These are phyloP conservation scores for Kodamaea arcana DNA, from an alignment of 1,139 yeast genomes.

Conservation along the genomic window DNA sequence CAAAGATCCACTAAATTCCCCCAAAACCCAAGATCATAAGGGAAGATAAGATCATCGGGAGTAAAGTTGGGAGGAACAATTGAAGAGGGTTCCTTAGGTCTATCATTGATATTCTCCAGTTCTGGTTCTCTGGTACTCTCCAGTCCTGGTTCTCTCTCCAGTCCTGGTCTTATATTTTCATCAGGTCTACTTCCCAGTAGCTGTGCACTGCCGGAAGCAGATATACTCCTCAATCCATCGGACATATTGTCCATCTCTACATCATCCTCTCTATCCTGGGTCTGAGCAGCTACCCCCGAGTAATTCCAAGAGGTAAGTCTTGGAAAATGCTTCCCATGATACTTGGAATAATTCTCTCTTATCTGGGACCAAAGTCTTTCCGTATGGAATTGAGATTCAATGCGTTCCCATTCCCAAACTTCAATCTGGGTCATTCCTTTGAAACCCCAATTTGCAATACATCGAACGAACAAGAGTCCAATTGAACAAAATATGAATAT, in stretches of 20 bases:
- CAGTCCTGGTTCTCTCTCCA: not conserved
- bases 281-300: slow-evolving; percentile 3
- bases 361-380: slow-evolving; percentile 52
- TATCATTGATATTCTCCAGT: no score
- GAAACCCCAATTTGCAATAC: slow-evolving; percentile 50
- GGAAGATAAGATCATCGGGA: slow-evolving; percentile 64
- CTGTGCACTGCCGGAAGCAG: not conserved
- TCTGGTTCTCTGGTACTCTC: not conserved
- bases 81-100: not conserved
- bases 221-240: not conserved
- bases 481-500: slow-evolving; percentile 59
- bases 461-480: slow-evolving; percentile 55
- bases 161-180: no score
- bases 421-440: slow-evolving; percentile 91
- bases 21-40: slow-evolving; percentile 71
- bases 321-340: slow-evolving; percentile 46
- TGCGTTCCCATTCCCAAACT: slow-evolving; percentile 84
- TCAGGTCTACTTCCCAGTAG: no score
- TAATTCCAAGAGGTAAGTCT: slow-evolving; percentile 45
- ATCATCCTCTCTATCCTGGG: slow-evolving; percentile 9
- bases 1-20: slow-evolving; percentile 46
- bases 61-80: slow-evolving; percentile 32
- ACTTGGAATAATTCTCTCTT: slow-evolving; percentile 37
- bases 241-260: not conserved
- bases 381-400: slow-evolving; percentile 58